Conservation (phyloP, 2,329 filamentous ascomycete species). For the Ophiostoma quercus region DNA sequence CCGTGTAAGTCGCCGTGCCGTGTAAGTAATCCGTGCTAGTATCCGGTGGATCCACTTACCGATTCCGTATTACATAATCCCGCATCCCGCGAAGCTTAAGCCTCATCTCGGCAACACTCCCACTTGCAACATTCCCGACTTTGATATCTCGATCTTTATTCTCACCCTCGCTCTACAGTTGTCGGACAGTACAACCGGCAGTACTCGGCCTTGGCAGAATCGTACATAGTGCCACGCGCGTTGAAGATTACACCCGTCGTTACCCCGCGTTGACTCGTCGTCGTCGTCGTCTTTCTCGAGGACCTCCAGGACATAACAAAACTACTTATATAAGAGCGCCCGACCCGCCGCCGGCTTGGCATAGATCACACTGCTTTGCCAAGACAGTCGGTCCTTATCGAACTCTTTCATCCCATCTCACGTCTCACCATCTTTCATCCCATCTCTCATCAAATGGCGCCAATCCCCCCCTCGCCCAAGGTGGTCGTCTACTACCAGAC, state of each 20-base stretch:
- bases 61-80: neutral
- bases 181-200: neutral
- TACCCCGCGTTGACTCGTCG: neutral
- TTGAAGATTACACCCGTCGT: conserved; percentile 1
- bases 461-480: conserved; percentile 33
- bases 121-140: neutral
- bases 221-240: conserved; percentile 1
- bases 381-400: neutral
- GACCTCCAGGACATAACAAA: neutral
- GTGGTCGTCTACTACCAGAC: conserved; percentile 41
- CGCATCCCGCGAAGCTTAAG: neutral
- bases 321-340: neutral
- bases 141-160: neutral
- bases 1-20: neutral
- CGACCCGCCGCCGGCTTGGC: neutral
- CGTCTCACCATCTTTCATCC: neutral
- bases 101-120: neutral
- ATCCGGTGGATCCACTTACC: neutral
- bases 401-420: conserved; percentile 5
- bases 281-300: neutral
- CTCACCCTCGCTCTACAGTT: neutral
- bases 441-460: conserved; percentile 18
- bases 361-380: neutral
- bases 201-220: neutral
- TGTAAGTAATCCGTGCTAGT: neutral